Evolutionary conservation across 1,139 yeast genomes (phyloP).

Genomic region (Lodderomyces theae): DNA sequence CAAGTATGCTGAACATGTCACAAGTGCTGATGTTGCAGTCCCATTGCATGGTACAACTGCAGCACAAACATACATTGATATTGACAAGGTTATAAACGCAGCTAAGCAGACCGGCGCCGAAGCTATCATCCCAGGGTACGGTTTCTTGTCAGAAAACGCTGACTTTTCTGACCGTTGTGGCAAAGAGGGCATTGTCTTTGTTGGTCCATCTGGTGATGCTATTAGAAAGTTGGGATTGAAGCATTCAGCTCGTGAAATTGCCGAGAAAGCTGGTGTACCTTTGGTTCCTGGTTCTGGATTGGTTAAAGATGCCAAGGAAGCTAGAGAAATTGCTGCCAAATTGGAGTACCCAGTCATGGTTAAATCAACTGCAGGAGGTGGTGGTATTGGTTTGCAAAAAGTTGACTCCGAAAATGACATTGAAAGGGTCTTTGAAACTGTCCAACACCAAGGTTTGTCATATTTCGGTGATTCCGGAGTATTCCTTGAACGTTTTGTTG

Average conservation of each 20-base stretch:
- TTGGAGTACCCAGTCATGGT: constrained; percentile 93
- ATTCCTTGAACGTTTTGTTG: constrained; percentile 89
- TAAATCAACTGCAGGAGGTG: constrained; percentile 98
- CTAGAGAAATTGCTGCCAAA: constrained; percentile 69
- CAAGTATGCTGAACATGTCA: constrained; percentile 81
- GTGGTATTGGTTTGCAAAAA: constrained; percentile 95
- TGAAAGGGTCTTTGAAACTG: constrained; percentile 80
- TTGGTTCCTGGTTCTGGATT: constrained; percentile 93
- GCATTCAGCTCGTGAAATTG: constrained; percentile 95
- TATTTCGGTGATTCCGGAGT: constrained; percentile 96
- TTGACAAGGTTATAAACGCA: constrained; percentile 80
- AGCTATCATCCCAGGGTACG: constrained; percentile 96
- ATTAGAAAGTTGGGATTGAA: constrained; percentile 87
- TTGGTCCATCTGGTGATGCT: constrained; percentile 93
- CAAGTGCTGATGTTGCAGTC: constrained; percentile 75
- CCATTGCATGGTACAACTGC: constrained; percentile 80
- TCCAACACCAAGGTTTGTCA: constrained; percentile 88
- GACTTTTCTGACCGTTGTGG: constrained; percentile 89
- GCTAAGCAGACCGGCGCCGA: constrained; percentile 82
- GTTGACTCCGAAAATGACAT: constrained; percentile 81
- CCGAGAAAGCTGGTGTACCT: constrained; percentile 85
- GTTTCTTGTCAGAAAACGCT: constrained; percentile 94
- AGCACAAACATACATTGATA: constrained; percentile 83
- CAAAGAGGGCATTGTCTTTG: constrained; percentile 80
- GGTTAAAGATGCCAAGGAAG: constrained; percentile 67